These are phyloP conservation scores for Fraxinus albicans DNA, from an alignment of 305 asterid genomes.

Conservation along the genomic window DNA sequence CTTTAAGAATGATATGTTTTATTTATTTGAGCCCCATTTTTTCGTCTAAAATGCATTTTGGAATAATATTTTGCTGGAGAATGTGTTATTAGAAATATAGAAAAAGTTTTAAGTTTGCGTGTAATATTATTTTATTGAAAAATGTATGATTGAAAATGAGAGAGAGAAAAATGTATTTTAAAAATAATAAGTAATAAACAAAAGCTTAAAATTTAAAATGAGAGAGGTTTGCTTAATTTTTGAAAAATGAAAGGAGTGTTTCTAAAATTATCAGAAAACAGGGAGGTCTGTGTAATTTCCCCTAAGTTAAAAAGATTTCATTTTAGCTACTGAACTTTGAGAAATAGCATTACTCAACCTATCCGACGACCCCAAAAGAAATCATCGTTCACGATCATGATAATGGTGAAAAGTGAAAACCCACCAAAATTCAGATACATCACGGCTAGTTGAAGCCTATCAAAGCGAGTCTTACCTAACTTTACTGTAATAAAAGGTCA, in stretches of 20 bases:
- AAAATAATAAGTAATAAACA: too few species aligned
- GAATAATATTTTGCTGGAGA: too few species aligned
- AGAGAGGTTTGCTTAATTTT: neutral
- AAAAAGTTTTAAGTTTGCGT: too few species aligned
- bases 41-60: too few species aligned
- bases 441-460: neutral
- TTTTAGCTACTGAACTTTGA: neutral
- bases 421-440: neutral
- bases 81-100: too few species aligned
- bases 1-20: neutral
- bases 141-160: too few species aligned
- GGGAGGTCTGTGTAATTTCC: neutral
- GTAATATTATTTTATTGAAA: too few species aligned
- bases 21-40: too few species aligned
- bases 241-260: neutral
- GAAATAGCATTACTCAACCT: neutral
- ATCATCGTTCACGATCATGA: neutral
- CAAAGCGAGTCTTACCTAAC: neutral
- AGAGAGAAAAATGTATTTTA: too few species aligned
- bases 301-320: too few species aligned
- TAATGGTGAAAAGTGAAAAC: neutral
- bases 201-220: too few species aligned
- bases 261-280: neutral
- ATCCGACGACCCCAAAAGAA: neutral
- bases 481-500: neutral